Evolutionary conservation across 768 basidiomycete species (phyloP).

Genomic region (Clitopilus passeckerianus): DNA sequence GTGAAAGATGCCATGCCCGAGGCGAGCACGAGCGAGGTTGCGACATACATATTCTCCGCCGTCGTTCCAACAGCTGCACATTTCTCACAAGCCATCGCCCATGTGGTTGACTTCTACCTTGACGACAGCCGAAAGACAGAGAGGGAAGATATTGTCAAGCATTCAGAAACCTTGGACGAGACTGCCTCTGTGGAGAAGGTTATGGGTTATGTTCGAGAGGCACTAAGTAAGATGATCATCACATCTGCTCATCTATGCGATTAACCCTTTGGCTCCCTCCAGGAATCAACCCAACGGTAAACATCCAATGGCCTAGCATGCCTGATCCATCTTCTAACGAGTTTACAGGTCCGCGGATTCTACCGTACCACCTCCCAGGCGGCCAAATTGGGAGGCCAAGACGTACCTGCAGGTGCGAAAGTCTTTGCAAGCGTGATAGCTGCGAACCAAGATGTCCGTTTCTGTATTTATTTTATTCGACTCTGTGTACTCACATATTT

Average conservation of each 20-base stretch:
- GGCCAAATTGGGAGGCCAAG: slow-evolving; percentile 16
- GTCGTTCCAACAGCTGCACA: slow-evolving; percentile 49
- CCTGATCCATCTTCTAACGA: too few relatives aligned
- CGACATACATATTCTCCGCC: slow-evolving; percentile 46
- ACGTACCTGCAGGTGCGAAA: slow-evolving; percentile 22
- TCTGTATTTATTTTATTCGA: background rate
- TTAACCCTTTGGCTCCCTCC: background rate
- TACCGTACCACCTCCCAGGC: slow-evolving; percentile 30
- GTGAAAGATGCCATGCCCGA: slow-evolving; percentile 17
- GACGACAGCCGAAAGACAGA: slow-evolving; percentile 27
- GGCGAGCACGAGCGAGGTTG: slow-evolving; percentile 28
- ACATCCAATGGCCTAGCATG: background rate
- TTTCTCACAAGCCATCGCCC: slow-evolving; percentile 51
- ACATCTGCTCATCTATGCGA: background rate
- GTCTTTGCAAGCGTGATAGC: slow-evolving; percentile 30
- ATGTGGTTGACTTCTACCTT: slow-evolving; percentile 59
- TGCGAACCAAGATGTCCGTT: slow-evolving; percentile 36
- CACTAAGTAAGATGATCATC: slow-evolving; percentile 31
- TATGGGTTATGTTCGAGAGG: slow-evolving; percentile 40
- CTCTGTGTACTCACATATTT: background rate
- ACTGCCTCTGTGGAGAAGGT: slow-evolving; percentile 21
- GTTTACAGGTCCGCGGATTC: slow-evolving; percentile 30
- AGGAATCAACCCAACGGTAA: slow-evolving; percentile 30
- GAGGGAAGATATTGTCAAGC: slow-evolving; percentile 32
- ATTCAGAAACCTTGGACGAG: slow-evolving; percentile 21